Evolutionary conservation across 2,329 filamentous ascomycete genomes (phyloP), one percentile per base, ranked within the genome.

Genomic region (Knufia fluminis): DNA sequence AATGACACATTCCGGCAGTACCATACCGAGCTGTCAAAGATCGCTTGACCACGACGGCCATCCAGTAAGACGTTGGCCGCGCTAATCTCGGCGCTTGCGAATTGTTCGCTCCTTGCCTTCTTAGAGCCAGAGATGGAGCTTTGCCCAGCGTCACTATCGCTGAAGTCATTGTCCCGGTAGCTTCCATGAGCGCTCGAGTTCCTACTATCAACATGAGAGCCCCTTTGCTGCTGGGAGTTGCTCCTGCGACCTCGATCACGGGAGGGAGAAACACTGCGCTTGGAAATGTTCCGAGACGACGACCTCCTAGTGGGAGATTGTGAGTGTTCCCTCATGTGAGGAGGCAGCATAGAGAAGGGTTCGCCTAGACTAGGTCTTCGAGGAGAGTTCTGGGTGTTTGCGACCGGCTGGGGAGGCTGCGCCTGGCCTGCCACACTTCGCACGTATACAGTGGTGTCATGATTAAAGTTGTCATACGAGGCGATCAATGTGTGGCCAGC

Each of bases 31-130:
- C 91, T 97, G 68, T 97, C 91, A 71, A 83, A 83, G 69, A 95
- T 96, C 61, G 91, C 87, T 63, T 89, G 82, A 75, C 97, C 96
- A 64, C 92, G 83, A 68, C 92, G 84, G 58, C 91, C 90, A 63
- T 94, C 92, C 69, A 97, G 91, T 54, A 98, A 86, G 67, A 98
- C 97, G 66, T 98, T 98, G 60, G 96, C 90, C 59, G 96, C 80
- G 66, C 91, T 97, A 63, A 98, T 98, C 60, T 98, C 92, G 14
- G 92, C 94, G 65, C 88, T 96, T 43, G 87, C 89, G 61, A 95
- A 80, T 57, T 88, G 85, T 61, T 96, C 90, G 57, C 75, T 81
- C 67, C 86, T 89, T 60, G 77, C 79, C 66, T 85, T 85, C 61
- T 85, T 83, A 52, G 84, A 84, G 57, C 78, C 78, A 14, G 75